Evolutionary conservation across 116 monocot genomes (phyloP), one percentile per base, ranked within the genome.

Genomic region (Dioscorea cayenensis): DNA sequence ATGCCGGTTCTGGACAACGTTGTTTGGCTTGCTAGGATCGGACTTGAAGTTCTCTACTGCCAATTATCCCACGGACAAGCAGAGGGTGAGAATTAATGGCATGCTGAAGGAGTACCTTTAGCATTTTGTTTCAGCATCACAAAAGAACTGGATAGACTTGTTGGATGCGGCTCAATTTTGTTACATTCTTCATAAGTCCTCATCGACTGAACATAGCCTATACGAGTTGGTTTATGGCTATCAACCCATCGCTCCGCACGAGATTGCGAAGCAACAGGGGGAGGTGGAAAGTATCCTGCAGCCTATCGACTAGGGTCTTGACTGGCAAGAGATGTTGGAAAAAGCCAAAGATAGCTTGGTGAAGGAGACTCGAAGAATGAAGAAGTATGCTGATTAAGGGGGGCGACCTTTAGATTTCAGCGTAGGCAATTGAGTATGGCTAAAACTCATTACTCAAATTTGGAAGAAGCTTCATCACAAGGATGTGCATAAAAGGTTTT

Each of bases 1-100:
- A 5, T 32, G 64, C 0, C 17, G 17, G 4, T 70, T 64, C 48
- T 74, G 74, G 63, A 51, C 0, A 0, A 22, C 5, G 27, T 12
- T 75, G 18, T 65, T 80, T 55, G 7, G 63, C 36, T 3, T 25
- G 14, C 1, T 79, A 3, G 51, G 65, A 0, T 2, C 52, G 4
- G 8, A 64, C 2, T 10, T 29, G 25, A 65, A 64, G 16, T 69
- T 79, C n/a, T 79, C 64, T 1, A 73, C 74, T 13, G 35, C 7
- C 22, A 70, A 70, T 55, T 74, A 79, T 65, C 69, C 68, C 43
- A 70, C 64, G 0, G 25, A 78, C 18, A 58, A 18, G 12, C 66
- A 60, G 19, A 75, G 36, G 0, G 22, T 67, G 67, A 1, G 66
- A 3, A 67, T 32, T 4, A 52, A 52, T 52, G 51, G 0, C 8